Conservation (phyloP, 371 early-diverging fungal species). For the Parasitella parasitica region DNA sequence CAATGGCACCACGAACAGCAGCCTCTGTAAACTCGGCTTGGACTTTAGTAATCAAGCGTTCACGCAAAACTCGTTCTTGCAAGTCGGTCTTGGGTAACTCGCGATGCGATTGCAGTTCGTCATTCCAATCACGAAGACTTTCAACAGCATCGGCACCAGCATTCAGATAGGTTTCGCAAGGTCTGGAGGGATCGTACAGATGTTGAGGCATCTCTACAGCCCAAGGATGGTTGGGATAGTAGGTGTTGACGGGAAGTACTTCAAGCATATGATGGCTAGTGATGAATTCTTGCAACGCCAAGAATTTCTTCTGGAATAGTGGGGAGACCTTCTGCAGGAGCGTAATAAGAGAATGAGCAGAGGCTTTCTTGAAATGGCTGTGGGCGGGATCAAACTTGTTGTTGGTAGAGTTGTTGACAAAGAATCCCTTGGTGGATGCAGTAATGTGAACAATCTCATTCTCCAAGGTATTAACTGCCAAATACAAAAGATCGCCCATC, state of each 20-base stretch:
- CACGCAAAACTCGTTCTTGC: conserved; percentile 87
- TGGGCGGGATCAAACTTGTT: conserved; percentile 75
- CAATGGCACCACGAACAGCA: conserved; percentile 81
- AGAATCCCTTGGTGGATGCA: conserved; percentile 85
- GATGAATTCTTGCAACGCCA: conserved; percentile 65
- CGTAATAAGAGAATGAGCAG: conserved; percentile 71
- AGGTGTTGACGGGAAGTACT: conserved; percentile 67
- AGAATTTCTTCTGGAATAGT: conserved; percentile 68
- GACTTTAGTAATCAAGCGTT: conserved; percentile 78
- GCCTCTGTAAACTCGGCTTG: conserved; percentile 93
- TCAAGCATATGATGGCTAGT: conserved; percentile 80
- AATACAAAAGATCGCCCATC: conserved; percentile 85
- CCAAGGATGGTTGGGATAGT: conserved; percentile 83
- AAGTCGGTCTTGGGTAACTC: conserved; percentile 77
- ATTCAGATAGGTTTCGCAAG: conserved; percentile 65
- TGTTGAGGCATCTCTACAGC: conserved; percentile 61
- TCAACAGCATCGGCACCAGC: conserved; percentile 72
- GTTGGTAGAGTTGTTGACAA: conserved; percentile 76
- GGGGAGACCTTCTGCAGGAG: conserved; percentile 71
- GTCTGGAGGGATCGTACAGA: conserved; percentile 64
- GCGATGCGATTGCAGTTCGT: conserved; percentile 87
- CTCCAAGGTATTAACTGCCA: conserved; percentile 82
- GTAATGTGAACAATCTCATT: conserved; percentile 81
- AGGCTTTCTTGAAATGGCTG: conserved; percentile 36
- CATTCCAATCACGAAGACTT: conserved; percentile 93